These are phyloP conservation scores for Melocanna baccifera DNA, from an alignment of 176 grass and related monocot species.

Conservation along the genomic window DNA sequence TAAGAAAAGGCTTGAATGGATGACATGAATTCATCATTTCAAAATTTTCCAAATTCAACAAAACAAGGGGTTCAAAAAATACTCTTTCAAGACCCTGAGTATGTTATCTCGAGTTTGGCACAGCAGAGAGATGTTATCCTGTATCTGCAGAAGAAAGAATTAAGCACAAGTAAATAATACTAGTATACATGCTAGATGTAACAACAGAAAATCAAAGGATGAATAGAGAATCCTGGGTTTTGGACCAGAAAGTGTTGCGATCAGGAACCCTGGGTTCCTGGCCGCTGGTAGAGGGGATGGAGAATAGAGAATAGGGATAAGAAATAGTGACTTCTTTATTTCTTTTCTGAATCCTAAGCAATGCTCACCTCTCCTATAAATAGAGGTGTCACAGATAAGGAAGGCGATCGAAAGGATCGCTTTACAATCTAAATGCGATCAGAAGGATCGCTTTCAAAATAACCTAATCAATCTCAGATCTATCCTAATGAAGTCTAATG, in stretches of 20 bases:
- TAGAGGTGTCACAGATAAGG: no score
- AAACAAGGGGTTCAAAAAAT: constrained; percentile 34
- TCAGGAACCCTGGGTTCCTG: no score
- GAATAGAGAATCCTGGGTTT: neutral
- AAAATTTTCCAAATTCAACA: constrained; percentile 1
- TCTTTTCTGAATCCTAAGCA: no score
- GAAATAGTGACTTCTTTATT: no score
- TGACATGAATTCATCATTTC: neutral
- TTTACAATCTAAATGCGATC: no score
- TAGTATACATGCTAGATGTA: neutral
- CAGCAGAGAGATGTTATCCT: constrained; percentile 72
- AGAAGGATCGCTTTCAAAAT: no score
- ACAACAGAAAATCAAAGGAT: neutral
- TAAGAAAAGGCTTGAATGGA: constrained; percentile 12
- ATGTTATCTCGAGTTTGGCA: constrained; percentile 92
- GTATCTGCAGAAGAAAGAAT: constrained; percentile 50
- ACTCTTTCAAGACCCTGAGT: constrained; percentile 81
- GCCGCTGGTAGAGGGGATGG: no score
- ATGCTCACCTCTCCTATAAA: no score
- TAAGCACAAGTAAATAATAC: neutral
- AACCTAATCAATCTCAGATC: no score
- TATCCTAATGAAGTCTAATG: no score
- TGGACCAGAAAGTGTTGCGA: neutral
- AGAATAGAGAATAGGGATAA: no score
- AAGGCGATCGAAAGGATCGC: no score